Base-by-base conservation (phyloP, 495 filamentous ascomycete species). In the Annulohypoxylon bovei region DNA sequence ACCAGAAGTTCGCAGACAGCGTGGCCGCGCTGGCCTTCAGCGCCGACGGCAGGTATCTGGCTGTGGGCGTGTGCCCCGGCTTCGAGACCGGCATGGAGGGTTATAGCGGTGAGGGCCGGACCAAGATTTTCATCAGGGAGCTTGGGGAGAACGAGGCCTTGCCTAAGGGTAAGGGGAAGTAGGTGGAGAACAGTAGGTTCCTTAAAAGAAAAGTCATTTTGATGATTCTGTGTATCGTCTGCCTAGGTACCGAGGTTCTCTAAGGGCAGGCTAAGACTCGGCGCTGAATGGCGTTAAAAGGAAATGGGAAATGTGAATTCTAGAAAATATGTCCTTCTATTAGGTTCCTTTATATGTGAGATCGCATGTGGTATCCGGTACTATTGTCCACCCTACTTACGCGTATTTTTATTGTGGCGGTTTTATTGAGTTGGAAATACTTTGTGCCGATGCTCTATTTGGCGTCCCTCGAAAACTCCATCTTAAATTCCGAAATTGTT, bases 71-170 rank as follows among this genome's bases (percentile, higher is more conserved):
- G 30, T 95, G 93, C 73, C 93, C 93, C 0, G 93, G 95, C 0
- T 98, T 97, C 76, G 95, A 98, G 83, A 92, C 94, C 70, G 95
- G 93, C 1, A 91, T 90, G 80, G 91, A 95, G 52, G 90, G 93
- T 18, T 88, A 90, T 63, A 83, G 67, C 65, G 84, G 89, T 14
- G 88, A 90, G 66, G 92, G 93, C 0, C 81, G 83, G 23, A 88
- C 94, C 2, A 91, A 89, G 79, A 85, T 99, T 25, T 91, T 90
- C 73, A 84, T 99, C 3, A 83, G 94, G 65, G 92, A 95, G 81
- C 80, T 99, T 60, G 87, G 87, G 5, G 93, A 96, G 80, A 92
- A 86, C 3, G 95, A 99, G 81, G 93, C 93, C 1, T 93, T 93
- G 79, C 91, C 91, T 1, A 99, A 97, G 80, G 90, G 89, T n/a